A percentile compares a stretch with the other conserved stretches of the same genome.
Evolutionary conservation across 352 stramenopile species (phyloP).

Genomic region (Blastocystis sp.): DNA sequence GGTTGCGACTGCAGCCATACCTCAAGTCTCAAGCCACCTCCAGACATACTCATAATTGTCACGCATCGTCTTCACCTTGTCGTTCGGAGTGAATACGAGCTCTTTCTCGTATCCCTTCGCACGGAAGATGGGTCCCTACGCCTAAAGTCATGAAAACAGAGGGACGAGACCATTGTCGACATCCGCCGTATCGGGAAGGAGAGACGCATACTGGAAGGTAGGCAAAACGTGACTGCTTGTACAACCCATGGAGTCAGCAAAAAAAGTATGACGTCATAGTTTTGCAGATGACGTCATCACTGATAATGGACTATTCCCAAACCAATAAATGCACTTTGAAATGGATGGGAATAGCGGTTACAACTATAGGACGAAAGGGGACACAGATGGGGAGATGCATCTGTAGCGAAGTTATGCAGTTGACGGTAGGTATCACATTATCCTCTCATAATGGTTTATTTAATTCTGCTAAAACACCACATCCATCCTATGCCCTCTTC

Average conservation of each 20-base stretch:
- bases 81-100: neutral
- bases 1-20: neutral
- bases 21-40: neutral
- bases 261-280: neutral
- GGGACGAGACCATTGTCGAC: neutral
- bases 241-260: slow-evolving; percentile 10
- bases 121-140: slow-evolving; percentile 41
- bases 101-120: slow-evolving; percentile 2
- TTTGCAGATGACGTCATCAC: neutral
- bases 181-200: slow-evolving; percentile 37
- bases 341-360: too few species aligned
- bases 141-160: neutral
- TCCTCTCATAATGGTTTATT: too few species aligned
- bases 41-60: slow-evolving; percentile 22
- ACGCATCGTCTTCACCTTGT: neutral
- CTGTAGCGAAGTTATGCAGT: too few species aligned
- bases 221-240: neutral
- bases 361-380: too few species aligned
- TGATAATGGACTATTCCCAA: too few species aligned
- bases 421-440: too few species aligned
- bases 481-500: too few species aligned
- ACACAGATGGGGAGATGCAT: too few species aligned
- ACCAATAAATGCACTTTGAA: too few species aligned
- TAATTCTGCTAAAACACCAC: too few species aligned
- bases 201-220: slow-evolving; percentile 28